phyloP scores from a whole-genome alignment of 441 rosid genomes.

The Manihot esculenta region DNA sequence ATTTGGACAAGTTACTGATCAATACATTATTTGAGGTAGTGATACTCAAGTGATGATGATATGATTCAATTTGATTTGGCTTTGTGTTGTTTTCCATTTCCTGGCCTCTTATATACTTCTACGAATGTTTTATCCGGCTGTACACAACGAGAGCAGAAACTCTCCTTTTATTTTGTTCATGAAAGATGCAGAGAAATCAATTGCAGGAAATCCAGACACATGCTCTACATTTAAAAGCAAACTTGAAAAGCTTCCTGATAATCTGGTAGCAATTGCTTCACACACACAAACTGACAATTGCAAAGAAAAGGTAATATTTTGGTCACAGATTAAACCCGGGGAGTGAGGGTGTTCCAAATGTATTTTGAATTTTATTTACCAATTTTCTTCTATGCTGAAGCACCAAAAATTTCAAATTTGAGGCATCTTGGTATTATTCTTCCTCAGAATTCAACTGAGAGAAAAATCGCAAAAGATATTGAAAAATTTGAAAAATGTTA shows the following conservation, averaged over 20 bases:
- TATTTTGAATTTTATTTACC: too few relatives aligned
- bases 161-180: conserved; percentile 72
- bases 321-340: neutral
- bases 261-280: conserved; percentile 63
- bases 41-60: neutral
- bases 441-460: neutral
- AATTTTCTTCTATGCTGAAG: too few relatives aligned
- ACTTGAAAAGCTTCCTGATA: conserved; percentile 69
- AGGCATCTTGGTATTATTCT: neutral
- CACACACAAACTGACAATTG: conserved; percentile 68
- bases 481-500: neutral
- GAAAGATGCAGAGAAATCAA: conserved; percentile 83
- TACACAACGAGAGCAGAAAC: conserved; percentile 56
- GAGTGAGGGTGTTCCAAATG: too few relatives aligned
- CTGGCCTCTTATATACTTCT: conserved; percentile 16
- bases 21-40: conserved; percentile 71
- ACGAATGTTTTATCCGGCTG: conserved; percentile 40
- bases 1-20: conserved; percentile 61
- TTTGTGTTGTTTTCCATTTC: conserved; percentile 19
- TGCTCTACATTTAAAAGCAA: conserved; percentile 56
- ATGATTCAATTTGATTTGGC: conserved; percentile 9
- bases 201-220: conserved; percentile 65
- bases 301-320: conserved; percentile 62
- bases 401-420: too few relatives aligned
- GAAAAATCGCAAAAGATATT: neutral